phyloP scores from a whole-genome alignment of 2,329 filamentous ascomycete genomes.

The Aaosphaeria pasadenensis region DNA sequence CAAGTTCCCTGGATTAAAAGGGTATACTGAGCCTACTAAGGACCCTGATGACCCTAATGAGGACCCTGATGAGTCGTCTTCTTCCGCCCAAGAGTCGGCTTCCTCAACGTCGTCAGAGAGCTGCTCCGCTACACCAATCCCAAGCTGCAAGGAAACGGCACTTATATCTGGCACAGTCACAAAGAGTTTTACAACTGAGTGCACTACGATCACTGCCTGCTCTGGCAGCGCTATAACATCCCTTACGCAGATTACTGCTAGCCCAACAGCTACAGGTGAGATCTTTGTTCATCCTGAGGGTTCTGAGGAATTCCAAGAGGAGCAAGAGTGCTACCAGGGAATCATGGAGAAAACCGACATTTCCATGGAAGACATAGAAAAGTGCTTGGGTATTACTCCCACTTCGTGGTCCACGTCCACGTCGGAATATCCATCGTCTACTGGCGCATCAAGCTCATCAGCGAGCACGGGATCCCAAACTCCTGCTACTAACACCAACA shows the following conservation, averaged over 20 bases:
- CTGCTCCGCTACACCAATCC: conserved; percentile 1
- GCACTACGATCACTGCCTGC: conserved; percentile 4
- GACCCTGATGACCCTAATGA: too few species aligned
- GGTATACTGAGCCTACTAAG: neutral
- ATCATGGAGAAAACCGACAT: too few species aligned
- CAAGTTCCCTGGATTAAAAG: conserved; percentile 1
- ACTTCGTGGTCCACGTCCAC: too few species aligned
- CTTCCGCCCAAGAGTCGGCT: neutral
- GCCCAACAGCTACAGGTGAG: neutral
- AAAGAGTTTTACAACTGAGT: conserved; percentile 2
- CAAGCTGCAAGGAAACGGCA: conserved; percentile 2
- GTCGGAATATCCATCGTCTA: too few species aligned
- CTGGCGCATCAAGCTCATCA: too few species aligned
- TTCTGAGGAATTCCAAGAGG: too few species aligned
- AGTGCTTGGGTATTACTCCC: too few species aligned
- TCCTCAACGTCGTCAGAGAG: neutral
- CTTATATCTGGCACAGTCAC: conserved; percentile 4
- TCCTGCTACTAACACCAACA: too few species aligned
- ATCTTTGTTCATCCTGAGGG: too few species aligned
- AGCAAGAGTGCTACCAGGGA: too few species aligned
- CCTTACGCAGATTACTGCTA: conserved; percentile 1
- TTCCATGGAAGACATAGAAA: too few species aligned
- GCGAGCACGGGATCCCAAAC: too few species aligned
- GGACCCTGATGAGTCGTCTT: neutral
- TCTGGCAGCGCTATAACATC: conserved; percentile 4